Evolutionary conservation across 2,329 filamentous ascomycete species (phyloP).

Genomic region (Exophiala spinifera): DNA sequence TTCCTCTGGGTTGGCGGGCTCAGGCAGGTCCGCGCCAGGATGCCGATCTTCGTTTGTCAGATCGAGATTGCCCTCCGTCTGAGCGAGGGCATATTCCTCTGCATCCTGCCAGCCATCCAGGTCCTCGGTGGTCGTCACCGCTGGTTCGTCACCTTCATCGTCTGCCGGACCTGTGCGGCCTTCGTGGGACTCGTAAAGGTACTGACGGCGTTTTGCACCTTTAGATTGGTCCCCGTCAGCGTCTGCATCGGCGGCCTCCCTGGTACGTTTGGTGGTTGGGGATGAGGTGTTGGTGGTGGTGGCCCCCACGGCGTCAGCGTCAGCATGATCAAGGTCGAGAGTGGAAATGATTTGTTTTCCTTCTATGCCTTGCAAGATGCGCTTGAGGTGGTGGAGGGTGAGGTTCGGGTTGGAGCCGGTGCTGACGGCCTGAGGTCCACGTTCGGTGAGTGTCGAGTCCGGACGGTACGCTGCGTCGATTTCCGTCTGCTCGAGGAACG

Average conservation of each 20-base stretch:
- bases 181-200: constrained; percentile 3
- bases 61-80: constrained; percentile 11
- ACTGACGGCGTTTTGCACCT: constrained; percentile 1
- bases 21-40: constrained; percentile 32
- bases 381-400: constrained; percentile 26
- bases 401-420: constrained; percentile 22
- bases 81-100: constrained; percentile 23
- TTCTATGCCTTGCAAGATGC: constrained; percentile 26
- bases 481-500: constrained; percentile 26
- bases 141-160: not conserved
- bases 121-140: not conserved
- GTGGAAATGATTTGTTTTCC: constrained; percentile 15
- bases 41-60: constrained; percentile 11
- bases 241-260: too few species aligned
- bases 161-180: not conserved
- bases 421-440: constrained; percentile 22
- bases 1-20: constrained; percentile 36
- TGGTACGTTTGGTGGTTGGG: constrained; percentile 3
- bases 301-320: not conserved
- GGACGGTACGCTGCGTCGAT: constrained; percentile 47
- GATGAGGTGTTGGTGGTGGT: not conserved
- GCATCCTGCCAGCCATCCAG: constrained; percentile 26
- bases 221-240: not conserved
- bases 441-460: constrained; percentile 45
- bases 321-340: constrained; percentile 1